Evolutionary conservation across 2,329 filamentous ascomycete species (phyloP).

Genomic region (Microcera coccophila): DNA sequence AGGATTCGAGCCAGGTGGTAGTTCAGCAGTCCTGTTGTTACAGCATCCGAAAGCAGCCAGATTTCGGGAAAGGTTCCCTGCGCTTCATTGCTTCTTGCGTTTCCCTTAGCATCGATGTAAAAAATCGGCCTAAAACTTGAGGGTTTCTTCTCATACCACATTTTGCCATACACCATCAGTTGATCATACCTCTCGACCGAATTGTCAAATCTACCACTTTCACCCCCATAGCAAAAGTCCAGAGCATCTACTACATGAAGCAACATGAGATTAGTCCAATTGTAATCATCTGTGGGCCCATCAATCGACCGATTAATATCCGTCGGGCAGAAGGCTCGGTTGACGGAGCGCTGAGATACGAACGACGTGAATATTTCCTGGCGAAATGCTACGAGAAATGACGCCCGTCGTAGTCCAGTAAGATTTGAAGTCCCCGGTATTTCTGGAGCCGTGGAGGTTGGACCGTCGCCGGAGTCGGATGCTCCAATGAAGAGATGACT

Average conservation of each 20-base stretch:
- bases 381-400: constrained; percentile 8
- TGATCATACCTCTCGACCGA: constrained; percentile 4
- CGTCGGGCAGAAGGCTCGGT: constrained; percentile 2
- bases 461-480: not conserved
- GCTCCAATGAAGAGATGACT: constrained; percentile 7
- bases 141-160: constrained; percentile 19
- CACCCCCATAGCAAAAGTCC: constrained; percentile 4
- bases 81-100: not conserved
- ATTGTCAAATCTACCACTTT: not conserved
- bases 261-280: constrained; percentile 7
- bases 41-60: constrained; percentile 15
- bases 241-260: constrained; percentile 6
- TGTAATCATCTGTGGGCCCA: constrained; percentile 1
- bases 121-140: constrained; percentile 16
- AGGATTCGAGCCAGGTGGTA: constrained; percentile 20
- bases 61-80: constrained; percentile 6
- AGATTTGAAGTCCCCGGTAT: not conserved
- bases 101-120: not conserved
- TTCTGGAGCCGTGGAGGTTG: not conserved
- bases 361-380: constrained; percentile 8
- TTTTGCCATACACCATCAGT: constrained; percentile 13
- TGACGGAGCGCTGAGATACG: constrained; percentile 3
- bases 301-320: constrained; percentile 6
- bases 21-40: constrained; percentile 16
- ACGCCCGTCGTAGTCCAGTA: constrained; percentile 4